A percentile compares a stretch with the other conserved stretches of the same genome.
Conservation (phyloP, 495 filamentous ascomycete genomes). For the Penicillium simplicissimum region DNA sequence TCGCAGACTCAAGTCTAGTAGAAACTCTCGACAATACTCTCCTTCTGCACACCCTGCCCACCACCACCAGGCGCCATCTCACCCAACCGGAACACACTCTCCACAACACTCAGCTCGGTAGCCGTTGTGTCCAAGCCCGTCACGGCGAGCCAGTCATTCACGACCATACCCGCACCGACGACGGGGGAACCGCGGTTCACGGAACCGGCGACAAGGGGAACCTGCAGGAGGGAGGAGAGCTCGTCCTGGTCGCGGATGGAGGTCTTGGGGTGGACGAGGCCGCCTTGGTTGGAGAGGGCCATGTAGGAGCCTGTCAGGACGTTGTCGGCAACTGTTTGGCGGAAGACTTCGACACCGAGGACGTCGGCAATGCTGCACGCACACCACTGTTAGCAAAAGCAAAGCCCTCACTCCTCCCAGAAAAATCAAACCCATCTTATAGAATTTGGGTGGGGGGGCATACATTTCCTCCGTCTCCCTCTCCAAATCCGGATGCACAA, state of each 20-base stretch:
- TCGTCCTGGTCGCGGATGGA: constrained; percentile 97
- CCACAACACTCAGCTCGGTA: constrained; percentile 92
- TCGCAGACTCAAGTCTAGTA: constrained; percentile 58
- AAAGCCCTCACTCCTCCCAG: neutral
- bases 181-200: constrained; percentile 91
- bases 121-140: constrained; percentile 95
- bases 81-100: constrained; percentile 90
- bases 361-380: constrained; percentile 76
- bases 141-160: constrained; percentile 99
- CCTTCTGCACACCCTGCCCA: constrained; percentile 80
- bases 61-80: constrained; percentile 58
- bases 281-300: constrained; percentile 92
- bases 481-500: constrained; percentile 96
- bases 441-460: constrained; percentile 2
- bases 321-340: constrained; percentile 95
- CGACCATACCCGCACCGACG: constrained; percentile 97
- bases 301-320: constrained; percentile 96
- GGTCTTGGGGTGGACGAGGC: constrained; percentile 96
- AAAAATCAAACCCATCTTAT: no score
- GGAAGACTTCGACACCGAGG: constrained; percentile 96
- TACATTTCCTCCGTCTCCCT: constrained; percentile 91
- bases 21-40: constrained; percentile 97
- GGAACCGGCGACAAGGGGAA: constrained; percentile 89
- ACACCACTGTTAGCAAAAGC: neutral
- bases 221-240: constrained; percentile 88